A percentile compares a stretch with the other conserved stretches of the same genome.
phyloP scores from a whole-genome alignment of 2,329 filamentous ascomycete species.

The Clarireedia paspali region DNA sequence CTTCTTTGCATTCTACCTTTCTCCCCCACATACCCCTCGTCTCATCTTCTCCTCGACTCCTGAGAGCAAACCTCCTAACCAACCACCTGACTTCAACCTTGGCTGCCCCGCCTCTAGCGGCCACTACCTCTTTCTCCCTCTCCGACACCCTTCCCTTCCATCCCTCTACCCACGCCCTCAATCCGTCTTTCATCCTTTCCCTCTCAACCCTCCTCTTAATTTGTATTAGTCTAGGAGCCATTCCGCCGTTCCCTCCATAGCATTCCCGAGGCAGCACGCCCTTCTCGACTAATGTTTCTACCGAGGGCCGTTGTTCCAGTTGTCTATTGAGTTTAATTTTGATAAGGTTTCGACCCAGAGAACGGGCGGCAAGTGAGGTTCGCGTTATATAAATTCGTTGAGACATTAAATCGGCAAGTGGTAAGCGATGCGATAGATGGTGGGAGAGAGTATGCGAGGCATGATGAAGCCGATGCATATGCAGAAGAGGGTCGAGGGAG shows the following conservation, averaged over 20 bases:
- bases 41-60: constrained; percentile 41
- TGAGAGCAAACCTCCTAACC: constrained; percentile 30
- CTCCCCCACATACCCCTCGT: constrained; percentile 30
- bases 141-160: constrained; percentile 27
- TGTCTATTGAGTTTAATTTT: constrained; percentile 56
- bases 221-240: constrained; percentile 54
- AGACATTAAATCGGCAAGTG: constrained; percentile 52
- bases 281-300: constrained; percentile 52
- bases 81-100: constrained; percentile 32
- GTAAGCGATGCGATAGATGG: constrained; percentile 50
- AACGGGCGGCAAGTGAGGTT: constrained; percentile 57
- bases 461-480: constrained; percentile 51
- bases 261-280: constrained; percentile 60
- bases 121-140: constrained; percentile 39
- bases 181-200: constrained; percentile 58
- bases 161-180: constrained; percentile 55
- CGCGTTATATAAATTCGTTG: constrained; percentile 60
- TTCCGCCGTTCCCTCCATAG: constrained; percentile 33
- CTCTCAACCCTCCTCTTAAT: constrained; percentile 55
- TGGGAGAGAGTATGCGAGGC: constrained; percentile 47
- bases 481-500: constrained; percentile 57
- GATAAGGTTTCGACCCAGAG: constrained; percentile 54
- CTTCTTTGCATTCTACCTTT: constrained; percentile 41
- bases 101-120: constrained; percentile 7
- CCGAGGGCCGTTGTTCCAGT: constrained; percentile 51